Percentiles rank a stretch among this genome's conserved stretches.
These are phyloP conservation scores for Lavandula angustifolia DNA, from an alignment of 257 asterid genomes.

Conservation along the genomic window DNA sequence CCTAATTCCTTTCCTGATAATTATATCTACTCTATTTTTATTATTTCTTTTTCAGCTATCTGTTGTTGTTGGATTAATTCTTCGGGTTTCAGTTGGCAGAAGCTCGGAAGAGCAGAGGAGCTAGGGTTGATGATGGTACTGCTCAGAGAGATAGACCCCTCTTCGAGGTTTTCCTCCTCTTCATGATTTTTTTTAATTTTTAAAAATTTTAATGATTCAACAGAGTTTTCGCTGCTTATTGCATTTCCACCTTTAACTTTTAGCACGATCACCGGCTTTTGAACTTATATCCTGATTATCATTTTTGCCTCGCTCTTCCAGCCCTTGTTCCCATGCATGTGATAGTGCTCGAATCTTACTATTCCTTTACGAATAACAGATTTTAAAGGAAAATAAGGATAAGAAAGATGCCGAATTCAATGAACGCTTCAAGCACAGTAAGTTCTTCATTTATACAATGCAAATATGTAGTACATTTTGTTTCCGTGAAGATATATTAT, in stretches of 20 bases:
- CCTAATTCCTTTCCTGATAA: background rate
- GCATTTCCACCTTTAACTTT: background rate
- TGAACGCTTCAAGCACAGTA: constrained; percentile 95
- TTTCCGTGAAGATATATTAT: background rate
- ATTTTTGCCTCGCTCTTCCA: constrained; percentile 4
- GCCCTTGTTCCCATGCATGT: background rate
- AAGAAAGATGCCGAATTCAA: constrained; percentile 91
- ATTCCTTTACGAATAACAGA: constrained; percentile 41
- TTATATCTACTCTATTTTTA: background rate
- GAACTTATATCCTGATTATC: background rate
- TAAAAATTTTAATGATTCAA: background rate
- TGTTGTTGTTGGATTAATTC: background rate
- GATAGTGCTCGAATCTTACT: background rate
- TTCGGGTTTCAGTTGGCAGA: constrained; percentile 64
- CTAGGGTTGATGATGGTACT: constrained; percentile 94
- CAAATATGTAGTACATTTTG: background rate
- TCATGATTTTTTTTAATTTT: background rate
- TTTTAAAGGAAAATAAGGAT: constrained; percentile 86
- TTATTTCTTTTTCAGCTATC: background rate
- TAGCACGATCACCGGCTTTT: constrained; percentile 3
- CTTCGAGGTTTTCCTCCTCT: constrained; percentile 54
- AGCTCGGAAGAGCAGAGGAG: constrained; percentile 71
- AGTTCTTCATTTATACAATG: constrained; percentile 32
- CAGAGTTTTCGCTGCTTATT: constrained; percentile 12
- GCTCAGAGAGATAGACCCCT: constrained; percentile 95